These are phyloP conservation scores for Ophiocordyceps sinensis DNA, from an alignment of 2,329 filamentous ascomycete species.

Conservation along the genomic window DNA sequence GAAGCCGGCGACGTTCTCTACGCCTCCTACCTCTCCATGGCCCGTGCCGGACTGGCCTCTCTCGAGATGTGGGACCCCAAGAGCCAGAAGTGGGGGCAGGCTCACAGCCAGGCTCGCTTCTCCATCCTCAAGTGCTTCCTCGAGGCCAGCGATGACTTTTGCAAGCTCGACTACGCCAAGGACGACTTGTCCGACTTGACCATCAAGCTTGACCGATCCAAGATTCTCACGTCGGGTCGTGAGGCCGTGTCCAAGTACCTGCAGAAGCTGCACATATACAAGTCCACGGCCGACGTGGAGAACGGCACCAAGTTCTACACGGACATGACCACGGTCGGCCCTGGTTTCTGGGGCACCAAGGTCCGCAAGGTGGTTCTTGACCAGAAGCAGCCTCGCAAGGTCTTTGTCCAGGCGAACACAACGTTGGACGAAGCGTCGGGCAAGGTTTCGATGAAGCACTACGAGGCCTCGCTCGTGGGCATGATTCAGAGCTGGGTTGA, in stretches of 20 bases:
- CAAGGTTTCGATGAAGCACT: slow-evolving; percentile 67
- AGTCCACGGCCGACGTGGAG: slow-evolving; percentile 73
- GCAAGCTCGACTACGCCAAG: slow-evolving; percentile 58
- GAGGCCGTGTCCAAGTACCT: slow-evolving; percentile 77
- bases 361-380: slow-evolving; percentile 61
- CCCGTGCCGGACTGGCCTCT: slow-evolving; percentile 74
- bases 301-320: slow-evolving; percentile 68
- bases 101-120: slow-evolving; percentile 83
- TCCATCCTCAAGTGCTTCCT: slow-evolving; percentile 78
- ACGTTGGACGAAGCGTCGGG: slow-evolving; percentile 52
- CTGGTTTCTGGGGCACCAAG: slow-evolving; percentile 70
- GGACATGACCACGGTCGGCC: slow-evolving; percentile 67
- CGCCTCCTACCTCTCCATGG: slow-evolving; percentile 83
- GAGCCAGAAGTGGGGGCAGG: slow-evolving; percentile 80
- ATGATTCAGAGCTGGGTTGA: slow-evolving; percentile 76
- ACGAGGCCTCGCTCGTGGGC: slow-evolving; percentile 66
- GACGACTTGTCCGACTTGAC: slow-evolving; percentile 69
- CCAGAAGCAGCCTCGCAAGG: slow-evolving; percentile 72
- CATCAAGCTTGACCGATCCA: slow-evolving; percentile 69
- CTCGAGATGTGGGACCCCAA: slow-evolving; percentile 94
- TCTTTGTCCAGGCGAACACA: slow-evolving; percentile 92
- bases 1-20: slow-evolving; percentile 81
- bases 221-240: slow-evolving; percentile 73
- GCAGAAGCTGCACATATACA: slow-evolving; percentile 86
- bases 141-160: slow-evolving; percentile 74